Percentiles rank a stretch among this genome's conserved stretches.
Evolutionary conservation across 805 yeast genomes (phyloP).

Genomic region (Ogataea naganishii): DNA sequence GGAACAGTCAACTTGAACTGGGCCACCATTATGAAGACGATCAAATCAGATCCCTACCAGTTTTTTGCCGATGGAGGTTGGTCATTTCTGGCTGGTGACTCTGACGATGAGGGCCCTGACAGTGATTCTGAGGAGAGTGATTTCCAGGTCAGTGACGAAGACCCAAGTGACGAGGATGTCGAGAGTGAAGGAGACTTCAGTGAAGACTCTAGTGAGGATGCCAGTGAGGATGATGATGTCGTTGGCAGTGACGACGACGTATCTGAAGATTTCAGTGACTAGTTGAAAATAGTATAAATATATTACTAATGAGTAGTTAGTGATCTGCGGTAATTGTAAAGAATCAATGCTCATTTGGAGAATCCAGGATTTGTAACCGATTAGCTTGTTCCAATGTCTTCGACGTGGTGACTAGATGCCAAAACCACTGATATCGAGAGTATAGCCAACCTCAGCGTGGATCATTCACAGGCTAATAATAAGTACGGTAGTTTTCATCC

Average conservation of each 20-base stretch:
- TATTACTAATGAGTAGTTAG: no score
- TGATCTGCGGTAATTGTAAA: no score
- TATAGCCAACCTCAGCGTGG: no score
- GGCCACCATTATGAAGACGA: constrained; percentile 91
- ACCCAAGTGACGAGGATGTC: constrained; percentile 46
- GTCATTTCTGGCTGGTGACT: constrained; percentile 85
- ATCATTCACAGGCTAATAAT: no score
- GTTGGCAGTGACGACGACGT: constrained; percentile 20
- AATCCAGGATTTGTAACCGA: no score
- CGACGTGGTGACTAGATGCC: no score
- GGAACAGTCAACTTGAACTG: constrained; percentile 95
- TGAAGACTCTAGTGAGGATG: constrained; percentile 16
- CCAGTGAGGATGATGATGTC: constrained; percentile 14
- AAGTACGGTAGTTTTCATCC: no score
- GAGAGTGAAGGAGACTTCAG: constrained; percentile 21
- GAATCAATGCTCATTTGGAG: no score
- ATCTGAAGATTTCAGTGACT: constrained; percentile 23
- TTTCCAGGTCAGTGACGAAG: constrained; percentile 58
- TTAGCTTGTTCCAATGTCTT: no score
- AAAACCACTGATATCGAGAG: no score
- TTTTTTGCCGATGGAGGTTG: constrained; percentile 95
- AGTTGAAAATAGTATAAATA: no score
- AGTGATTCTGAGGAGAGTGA: constrained; percentile 63
- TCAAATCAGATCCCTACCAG: constrained; percentile 85
- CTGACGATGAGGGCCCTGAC: constrained; percentile 65